Evolutionary conservation across 192 early-diverging fungal species (phyloP).

Genomic region (Chytriomyces sp.): DNA sequence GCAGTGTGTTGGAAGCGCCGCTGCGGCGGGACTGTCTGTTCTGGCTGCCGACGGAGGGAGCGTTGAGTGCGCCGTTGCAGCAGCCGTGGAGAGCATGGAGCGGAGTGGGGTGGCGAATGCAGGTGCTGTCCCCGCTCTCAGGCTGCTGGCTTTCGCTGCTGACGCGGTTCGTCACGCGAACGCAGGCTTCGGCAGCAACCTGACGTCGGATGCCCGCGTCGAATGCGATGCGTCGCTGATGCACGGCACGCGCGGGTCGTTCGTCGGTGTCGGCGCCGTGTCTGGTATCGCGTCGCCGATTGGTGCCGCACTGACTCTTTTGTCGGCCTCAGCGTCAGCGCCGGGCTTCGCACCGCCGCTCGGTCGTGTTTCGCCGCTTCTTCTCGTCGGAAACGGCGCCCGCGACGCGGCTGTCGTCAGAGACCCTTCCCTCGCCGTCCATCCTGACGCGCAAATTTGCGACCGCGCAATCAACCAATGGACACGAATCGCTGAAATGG

Average conservation of each 20-base stretch:
- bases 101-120: not conserved
- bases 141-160: not conserved
- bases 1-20: not conserved
- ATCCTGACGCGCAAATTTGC: not conserved
- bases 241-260: constrained; percentile 57
- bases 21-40: not conserved
- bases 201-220: constrained; percentile 69
- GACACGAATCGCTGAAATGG: not conserved
- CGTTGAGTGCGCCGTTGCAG: not conserved
- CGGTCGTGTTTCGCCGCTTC: constrained; percentile 60
- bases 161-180: constrained; percentile 38
- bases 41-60: not conserved
- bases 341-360: constrained; percentile 30
- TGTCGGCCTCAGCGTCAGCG: constrained; percentile 50
- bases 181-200: constrained; percentile 76
- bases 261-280: constrained; percentile 77
- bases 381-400: constrained; percentile 62
- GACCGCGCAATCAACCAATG: not conserved
- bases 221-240: constrained; percentile 91
- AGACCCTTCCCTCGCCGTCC: not conserved
- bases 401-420: not conserved
- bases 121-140: not conserved
- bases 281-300: constrained; percentile 73
- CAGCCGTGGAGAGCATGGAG: not conserved
- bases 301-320: constrained; percentile 9